These are phyloP conservation scores for Lenwebbia sp. DNA, from an alignment of 345 rosid genomes.

Conservation along the genomic window DNA sequence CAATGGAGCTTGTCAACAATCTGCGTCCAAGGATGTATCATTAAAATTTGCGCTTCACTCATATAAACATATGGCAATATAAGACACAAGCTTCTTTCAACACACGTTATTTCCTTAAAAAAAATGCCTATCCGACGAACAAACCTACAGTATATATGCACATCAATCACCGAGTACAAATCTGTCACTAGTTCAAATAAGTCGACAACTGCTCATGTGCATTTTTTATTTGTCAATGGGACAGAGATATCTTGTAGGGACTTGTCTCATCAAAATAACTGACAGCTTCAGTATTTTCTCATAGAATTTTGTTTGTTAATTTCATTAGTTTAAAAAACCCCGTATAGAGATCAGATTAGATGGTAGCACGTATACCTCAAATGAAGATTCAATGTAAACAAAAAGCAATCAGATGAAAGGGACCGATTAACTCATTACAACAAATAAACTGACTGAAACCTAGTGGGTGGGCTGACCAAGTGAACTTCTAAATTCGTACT, in stretches of 20 bases:
- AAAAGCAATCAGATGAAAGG: background rate
- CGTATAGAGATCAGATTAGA: background rate
- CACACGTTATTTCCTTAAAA: background rate
- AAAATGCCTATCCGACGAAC: background rate
- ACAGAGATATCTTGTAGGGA: background rate
- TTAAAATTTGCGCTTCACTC: background rate
- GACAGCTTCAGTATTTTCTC: background rate
- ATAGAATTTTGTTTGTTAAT: background rate
- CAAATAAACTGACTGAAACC: background rate
- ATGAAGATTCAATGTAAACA: background rate
- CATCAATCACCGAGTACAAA: background rate
- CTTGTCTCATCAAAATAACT: background rate
- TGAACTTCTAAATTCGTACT: background rate
- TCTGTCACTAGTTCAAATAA: background rate
- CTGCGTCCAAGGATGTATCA: conserved; percentile 34
- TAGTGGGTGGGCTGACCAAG: background rate
- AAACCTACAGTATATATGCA: background rate
- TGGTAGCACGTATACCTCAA: background rate
- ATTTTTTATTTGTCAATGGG: background rate
- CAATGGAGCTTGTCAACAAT: conserved; percentile 76
- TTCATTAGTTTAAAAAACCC: background rate
- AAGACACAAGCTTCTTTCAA: background rate
- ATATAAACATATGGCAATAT: background rate
- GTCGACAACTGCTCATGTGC: background rate
- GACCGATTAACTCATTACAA: background rate